These are phyloP conservation scores for Saccharomycopsis selenospora DNA, from an alignment of 805 yeast genomes.

Conservation along the genomic window DNA sequence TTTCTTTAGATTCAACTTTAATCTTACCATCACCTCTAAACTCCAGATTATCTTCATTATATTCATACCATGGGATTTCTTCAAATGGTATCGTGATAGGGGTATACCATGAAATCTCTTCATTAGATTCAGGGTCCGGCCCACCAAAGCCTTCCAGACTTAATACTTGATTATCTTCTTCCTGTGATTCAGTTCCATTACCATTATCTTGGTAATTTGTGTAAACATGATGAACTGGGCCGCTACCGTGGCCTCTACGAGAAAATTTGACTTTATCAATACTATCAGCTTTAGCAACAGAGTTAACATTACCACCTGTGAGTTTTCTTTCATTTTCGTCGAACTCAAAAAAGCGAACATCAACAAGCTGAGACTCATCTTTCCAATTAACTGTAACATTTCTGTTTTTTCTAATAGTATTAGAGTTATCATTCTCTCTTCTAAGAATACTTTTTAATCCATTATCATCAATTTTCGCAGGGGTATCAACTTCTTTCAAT, in stretches of 20 bases:
- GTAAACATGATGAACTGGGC: neutral
- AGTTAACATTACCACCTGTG: neutral
- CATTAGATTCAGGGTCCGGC: conserved; percentile 18
- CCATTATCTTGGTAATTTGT: neutral
- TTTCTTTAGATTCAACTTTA: conserved; percentile 26
- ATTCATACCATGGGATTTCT: conserved; percentile 16
- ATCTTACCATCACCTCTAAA: conserved; percentile 27
- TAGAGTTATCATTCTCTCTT: conserved; percentile 15
- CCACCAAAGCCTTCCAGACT: too few species aligned
- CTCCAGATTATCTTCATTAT: conserved; percentile 22
- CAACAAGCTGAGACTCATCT: conserved; percentile 7
- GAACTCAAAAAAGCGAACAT: conserved; percentile 15
- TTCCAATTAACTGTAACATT: conserved; percentile 17
- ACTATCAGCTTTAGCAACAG: neutral
- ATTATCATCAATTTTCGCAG: conserved; percentile 4
- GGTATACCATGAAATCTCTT: conserved; percentile 22
- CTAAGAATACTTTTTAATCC: conserved; percentile 19
- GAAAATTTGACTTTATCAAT: conserved; percentile 1
- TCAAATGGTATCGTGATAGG: conserved; percentile 23
- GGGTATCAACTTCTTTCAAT: conserved; percentile 15
- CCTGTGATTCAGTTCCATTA: neutral
- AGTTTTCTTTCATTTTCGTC: conserved; percentile 18
- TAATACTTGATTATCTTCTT: too few species aligned
- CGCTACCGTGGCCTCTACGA: neutral
- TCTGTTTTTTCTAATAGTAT: conserved; percentile 18